These are phyloP conservation scores for Cardamine resedifolia DNA, from an alignment of 345 rosid species.

Conservation along the genomic window DNA sequence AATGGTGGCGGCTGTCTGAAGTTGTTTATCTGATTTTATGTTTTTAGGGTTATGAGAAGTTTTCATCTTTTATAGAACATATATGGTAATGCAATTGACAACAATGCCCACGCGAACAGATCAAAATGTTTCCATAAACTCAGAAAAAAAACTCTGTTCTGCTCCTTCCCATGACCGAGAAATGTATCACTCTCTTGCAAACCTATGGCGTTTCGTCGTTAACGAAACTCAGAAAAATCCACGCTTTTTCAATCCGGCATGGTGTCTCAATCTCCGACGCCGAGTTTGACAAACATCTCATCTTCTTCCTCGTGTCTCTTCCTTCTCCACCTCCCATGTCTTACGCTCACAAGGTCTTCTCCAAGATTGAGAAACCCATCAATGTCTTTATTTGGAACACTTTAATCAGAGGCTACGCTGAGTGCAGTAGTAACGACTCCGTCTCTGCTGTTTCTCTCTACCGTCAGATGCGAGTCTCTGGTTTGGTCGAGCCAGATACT, in stretches of 20 bases:
- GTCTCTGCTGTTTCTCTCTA: conserved; percentile 55
- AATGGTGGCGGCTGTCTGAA: conserved; percentile 20
- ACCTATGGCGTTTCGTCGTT: conserved; percentile 44
- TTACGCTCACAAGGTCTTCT: conserved; percentile 58
- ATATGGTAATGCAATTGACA: conserved; percentile 9
- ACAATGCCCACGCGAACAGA: conserved; percentile 32
- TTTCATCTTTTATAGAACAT: not conserved
- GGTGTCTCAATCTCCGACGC: conserved; percentile 51
- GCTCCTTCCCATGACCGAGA: conserved; percentile 36
- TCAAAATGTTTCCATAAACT: conserved; percentile 9
- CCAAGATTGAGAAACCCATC: conserved; percentile 45
- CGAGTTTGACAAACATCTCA: conserved; percentile 57
- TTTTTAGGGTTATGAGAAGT: conserved; percentile 20
- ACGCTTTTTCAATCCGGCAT: conserved; percentile 65
- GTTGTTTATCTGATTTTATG: not conserved
- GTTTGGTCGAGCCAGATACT: conserved; percentile 59
- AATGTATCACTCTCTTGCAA: conserved; percentile 58
- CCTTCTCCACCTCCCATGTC: conserved; percentile 55
- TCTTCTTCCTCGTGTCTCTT: conserved; percentile 55
- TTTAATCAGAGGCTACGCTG: conserved; percentile 79
- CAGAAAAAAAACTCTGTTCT: conserved; percentile 18
- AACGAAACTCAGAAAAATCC: conserved; percentile 58
- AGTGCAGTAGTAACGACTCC: conserved; percentile 45
- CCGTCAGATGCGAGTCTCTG: conserved; percentile 45
- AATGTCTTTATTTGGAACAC: conserved; percentile 72